phyloP scores from a whole-genome alignment of 2,329 filamentous ascomycete species.

The Arthrobotrys entomopaga region DNA sequence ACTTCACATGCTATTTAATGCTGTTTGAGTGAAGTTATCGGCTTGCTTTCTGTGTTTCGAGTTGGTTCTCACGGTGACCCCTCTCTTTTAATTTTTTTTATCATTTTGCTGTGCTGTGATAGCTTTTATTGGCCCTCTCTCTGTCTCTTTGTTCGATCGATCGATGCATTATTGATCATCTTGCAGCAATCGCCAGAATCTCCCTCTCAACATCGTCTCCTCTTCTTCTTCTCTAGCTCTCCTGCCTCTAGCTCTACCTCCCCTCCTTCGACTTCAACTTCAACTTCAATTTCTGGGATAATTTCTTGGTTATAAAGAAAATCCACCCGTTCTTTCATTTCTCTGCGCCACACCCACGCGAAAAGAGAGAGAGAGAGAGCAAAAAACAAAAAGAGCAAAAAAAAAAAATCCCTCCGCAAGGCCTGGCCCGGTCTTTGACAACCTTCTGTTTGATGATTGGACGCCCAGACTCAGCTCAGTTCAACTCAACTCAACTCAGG shows the following conservation, averaged over 20 bases:
- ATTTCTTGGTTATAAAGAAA: background rate
- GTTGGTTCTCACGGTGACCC: conserved; percentile 1
- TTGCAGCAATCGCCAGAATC: too few relatives aligned
- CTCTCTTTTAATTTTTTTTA: background rate
- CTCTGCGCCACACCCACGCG: background rate
- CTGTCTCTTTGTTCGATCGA: background rate
- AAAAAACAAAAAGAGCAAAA: too few relatives aligned
- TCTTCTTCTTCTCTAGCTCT: background rate
- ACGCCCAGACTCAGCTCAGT: background rate
- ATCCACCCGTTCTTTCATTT: background rate
- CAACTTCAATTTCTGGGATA: background rate
- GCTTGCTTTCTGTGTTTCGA: conserved; percentile 11
- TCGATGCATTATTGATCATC: too few relatives aligned
- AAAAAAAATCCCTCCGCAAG: too few relatives aligned
- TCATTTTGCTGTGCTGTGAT: background rate
- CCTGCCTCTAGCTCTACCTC: background rate
- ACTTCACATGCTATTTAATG: background rate
- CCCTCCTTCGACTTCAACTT: background rate
- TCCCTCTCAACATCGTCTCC: too few relatives aligned
- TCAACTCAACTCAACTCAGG: conserved; percentile 21
- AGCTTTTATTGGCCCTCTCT: background rate
- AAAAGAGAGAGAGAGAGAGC: too few relatives aligned
- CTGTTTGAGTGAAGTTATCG: too few relatives aligned
- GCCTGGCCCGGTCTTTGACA: background rate
- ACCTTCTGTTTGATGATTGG: background rate